Conservation (phyloP, 495 filamentous ascomycete species). For the Saxispiralis lemnorum region DNA sequence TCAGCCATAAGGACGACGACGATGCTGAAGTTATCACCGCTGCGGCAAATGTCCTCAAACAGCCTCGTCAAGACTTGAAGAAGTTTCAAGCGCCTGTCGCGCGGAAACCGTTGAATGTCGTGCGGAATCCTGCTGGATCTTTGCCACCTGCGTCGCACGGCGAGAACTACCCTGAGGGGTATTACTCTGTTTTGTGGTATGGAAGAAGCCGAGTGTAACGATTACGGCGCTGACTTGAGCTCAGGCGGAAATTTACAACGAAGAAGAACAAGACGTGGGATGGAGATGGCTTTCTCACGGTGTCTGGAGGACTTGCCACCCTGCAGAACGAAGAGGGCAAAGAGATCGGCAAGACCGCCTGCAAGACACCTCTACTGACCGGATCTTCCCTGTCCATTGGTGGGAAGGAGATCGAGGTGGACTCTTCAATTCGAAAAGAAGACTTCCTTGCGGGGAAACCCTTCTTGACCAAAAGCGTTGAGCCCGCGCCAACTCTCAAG, state of each 20-base stretch:
- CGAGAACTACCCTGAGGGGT: conserved; percentile 24
- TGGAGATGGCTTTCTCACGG: conserved; percentile 55
- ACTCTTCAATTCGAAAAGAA: conserved; percentile 41
- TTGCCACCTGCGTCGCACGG: neutral
- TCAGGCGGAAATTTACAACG: conserved; percentile 52
- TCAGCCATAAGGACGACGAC: conserved; percentile 11
- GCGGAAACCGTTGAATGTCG: conserved; percentile 29
- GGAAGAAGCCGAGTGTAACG: conserved; percentile 5
- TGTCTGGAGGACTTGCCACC: conserved; percentile 38
- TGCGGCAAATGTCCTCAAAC: conserved; percentile 5
- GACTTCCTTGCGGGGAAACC: conserved; percentile 45
- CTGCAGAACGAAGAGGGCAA: conserved; percentile 49
- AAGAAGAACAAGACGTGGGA: conserved; percentile 84
- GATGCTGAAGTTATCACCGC: neutral
- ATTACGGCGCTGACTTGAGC: neutral
- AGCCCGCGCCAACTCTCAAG: conserved; percentile 6
- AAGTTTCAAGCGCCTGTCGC: conserved; percentile 4
- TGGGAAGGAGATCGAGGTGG: conserved; percentile 61
- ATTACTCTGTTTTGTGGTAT: conserved; percentile 55
- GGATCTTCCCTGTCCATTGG: conserved; percentile 46
- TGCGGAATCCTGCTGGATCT: conserved; percentile 21
- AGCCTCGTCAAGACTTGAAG: conserved; percentile 3
- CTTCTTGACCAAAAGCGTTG: conserved; percentile 27
- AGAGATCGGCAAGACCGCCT: conserved; percentile 45
- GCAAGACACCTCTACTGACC: conserved; percentile 36